These are phyloP conservation scores for Erigeron canadensis DNA, from an alignment of 129 eudicot genomes.

Conservation along the genomic window DNA sequence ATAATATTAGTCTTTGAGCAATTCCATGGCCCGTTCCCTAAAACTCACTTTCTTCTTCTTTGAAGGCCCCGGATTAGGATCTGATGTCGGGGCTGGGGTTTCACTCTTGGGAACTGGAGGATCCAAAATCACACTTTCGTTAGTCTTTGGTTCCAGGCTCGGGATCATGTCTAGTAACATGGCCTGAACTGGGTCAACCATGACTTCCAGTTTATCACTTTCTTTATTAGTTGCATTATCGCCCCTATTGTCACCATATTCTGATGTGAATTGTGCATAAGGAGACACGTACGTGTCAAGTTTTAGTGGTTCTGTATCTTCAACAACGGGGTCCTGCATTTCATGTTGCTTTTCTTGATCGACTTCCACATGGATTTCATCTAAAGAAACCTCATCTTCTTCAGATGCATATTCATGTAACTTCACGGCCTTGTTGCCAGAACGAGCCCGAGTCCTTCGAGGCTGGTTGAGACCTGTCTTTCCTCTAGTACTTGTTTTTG, in stretches of 20 bases:
- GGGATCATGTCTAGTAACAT: slow-evolving; percentile 77
- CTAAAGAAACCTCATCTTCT: slow-evolving; percentile 33
- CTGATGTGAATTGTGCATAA: slow-evolving; percentile 20
- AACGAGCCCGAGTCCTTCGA: slow-evolving; percentile 52
- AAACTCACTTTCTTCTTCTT: slow-evolving; percentile 79
- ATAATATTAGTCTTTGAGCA: slow-evolving; percentile 47
- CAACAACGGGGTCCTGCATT: slow-evolving; percentile 18
- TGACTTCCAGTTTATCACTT: slow-evolving; percentile 40
- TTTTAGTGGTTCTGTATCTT: slow-evolving; percentile 34
- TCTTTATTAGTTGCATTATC: slow-evolving; percentile 27
- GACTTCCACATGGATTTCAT: slow-evolving; percentile 24
- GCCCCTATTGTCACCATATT: slow-evolving; percentile 15
- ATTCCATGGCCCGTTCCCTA: slow-evolving; percentile 52
- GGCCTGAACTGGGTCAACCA: slow-evolving; percentile 69
- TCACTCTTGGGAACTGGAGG: slow-evolving; percentile 21
- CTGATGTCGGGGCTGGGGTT: slow-evolving; percentile 15
- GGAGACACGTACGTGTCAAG: slow-evolving; percentile 12
- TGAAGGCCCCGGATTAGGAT: slow-evolving; percentile 37
- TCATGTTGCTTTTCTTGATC: slow-evolving; percentile 22
- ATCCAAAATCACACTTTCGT: slow-evolving; percentile 12
- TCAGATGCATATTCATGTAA: slow-evolving; percentile 55
- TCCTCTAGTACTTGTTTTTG: slow-evolving; percentile 31
- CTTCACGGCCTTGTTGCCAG: slow-evolving; percentile 62
- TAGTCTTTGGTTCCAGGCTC: slow-evolving; percentile 45
- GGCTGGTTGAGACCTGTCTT: slow-evolving; percentile 43